Base-by-base conservation (phyloP, 2,329 filamentous ascomycete genomes). In the Colletotrichum sp. region DNA sequence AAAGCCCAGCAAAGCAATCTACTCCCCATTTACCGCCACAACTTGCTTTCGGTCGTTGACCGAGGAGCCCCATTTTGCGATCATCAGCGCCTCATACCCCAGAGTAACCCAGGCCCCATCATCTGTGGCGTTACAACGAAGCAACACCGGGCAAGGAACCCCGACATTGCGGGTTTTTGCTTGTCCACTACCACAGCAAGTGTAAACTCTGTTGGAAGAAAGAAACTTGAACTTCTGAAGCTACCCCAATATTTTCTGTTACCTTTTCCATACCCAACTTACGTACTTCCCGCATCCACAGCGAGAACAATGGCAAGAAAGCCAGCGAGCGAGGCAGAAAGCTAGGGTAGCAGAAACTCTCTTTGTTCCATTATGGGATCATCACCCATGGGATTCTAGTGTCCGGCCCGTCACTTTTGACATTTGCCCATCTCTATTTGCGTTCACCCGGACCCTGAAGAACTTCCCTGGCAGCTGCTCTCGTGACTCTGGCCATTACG, bases 111-210 rank as follows among this genome's bases (percentile, higher is more conserved):
- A 32, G n/a, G 34, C 64, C 59, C 30, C 64, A 69, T 57, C 44
- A 24, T 68, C 39, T 76, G 64, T 76, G 74, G 74, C 74, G 74
- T 69, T 60, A 12, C 74, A 69, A 34, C 28, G 64, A 63, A 68
- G 59, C 26, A 49, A 59, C 59, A 16, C 26, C 32, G 49, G 49
- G 70, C 73, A 76, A 28, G 73, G 73, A 65, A 60, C 64, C 64
- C 73, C 44, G 44, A 68, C 24, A 15, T 73, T 68, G 59, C 59
- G 44, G 59, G n/a, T 10, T 64, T 68, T 36, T 49, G 26, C 36
- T 24, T 62, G 57, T 63, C 57, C 67, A 70, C 16, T n/a, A 34
- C 34, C n/a, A 62, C 39, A 30, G 57, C n/a, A 52, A 62, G 59
- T 24, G 57, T 28, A 24, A 60, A 68, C 73, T 73, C 34, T 68